Percentiles rank a stretch among this genome's conserved stretches.
These are phyloP conservation scores for Cercophora sp. DNA, from an alignment of 495 filamentous ascomycete species.

Conservation along the genomic window DNA sequence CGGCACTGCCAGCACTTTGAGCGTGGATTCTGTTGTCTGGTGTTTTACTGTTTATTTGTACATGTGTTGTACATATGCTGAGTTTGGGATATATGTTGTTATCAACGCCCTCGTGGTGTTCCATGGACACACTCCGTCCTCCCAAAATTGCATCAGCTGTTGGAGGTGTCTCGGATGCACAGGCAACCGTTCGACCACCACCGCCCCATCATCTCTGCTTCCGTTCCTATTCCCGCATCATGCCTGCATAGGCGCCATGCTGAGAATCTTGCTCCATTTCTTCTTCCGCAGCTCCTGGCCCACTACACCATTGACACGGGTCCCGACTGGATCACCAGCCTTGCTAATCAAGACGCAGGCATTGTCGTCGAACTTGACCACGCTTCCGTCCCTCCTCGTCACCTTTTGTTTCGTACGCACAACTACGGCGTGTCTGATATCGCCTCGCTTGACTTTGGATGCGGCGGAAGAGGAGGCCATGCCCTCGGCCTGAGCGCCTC, in stretches of 20 bases:
- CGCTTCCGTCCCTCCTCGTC: conserved; percentile 79
- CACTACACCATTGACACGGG: conserved; percentile 85
- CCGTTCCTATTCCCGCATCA: conserved; percentile 50
- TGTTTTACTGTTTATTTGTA: no score
- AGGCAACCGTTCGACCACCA: no score
- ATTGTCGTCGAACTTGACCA: conserved; percentile 94
- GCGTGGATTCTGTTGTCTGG: no score
- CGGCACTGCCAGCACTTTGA: no score
- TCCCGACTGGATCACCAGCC: conserved; percentile 90
- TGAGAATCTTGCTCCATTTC: conserved; percentile 97
- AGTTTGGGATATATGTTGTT: no score
- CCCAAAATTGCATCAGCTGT: no score
- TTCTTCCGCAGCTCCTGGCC: conserved; percentile 80
- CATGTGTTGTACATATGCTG: no score
- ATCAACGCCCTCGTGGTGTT: no score
- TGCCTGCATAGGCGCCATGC: conserved; percentile 88
- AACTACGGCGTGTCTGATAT: conserved; percentile 94
- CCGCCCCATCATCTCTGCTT: no score
- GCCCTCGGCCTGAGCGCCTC: conserved; percentile 52
- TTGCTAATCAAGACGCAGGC: conserved; percentile 98
- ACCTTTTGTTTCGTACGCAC: conserved; percentile 86
- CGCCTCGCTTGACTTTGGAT: conserved; percentile 92
- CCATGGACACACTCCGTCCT: no score
- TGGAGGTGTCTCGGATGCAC: no score
- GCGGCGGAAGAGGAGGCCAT: conserved; percentile 59